Evolutionary conservation across 371 early-diverging fungal genomes (phyloP).

Genomic region (Haplosporangium sp.): DNA sequence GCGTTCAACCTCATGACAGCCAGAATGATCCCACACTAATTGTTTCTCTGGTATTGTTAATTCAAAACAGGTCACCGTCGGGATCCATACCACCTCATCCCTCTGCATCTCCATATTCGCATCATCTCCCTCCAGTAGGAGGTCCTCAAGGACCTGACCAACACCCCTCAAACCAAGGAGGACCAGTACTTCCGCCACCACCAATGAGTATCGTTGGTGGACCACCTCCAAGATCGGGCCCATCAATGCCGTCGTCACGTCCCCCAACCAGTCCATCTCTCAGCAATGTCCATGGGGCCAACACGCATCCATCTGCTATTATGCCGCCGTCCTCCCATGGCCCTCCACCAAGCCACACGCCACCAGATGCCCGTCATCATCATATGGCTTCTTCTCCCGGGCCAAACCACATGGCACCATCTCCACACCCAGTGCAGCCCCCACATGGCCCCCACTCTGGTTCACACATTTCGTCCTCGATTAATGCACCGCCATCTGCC

Average conservation of each 20-base stretch:
- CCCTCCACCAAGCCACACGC: slow-evolving; percentile 44
- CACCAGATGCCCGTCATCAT: slow-evolving; percentile 44
- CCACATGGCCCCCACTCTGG: slow-evolving; percentile 42
- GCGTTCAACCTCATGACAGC: neutral
- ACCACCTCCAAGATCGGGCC: slow-evolving; percentile 47
- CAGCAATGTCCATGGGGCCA: slow-evolving; percentile 34
- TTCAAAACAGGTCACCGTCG: slow-evolving; percentile 41
- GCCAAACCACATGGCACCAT: slow-evolving; percentile 44
- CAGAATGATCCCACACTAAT: slow-evolving; percentile 1
- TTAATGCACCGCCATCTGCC: slow-evolving; percentile 43
- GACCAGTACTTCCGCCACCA: slow-evolving; percentile 51
- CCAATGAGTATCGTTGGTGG: slow-evolving; percentile 44
- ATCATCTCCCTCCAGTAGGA: slow-evolving; percentile 55
- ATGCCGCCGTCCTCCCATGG: slow-evolving; percentile 55
- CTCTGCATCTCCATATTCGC: slow-evolving; percentile 46
- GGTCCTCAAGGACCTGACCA: slow-evolving; percentile 53
- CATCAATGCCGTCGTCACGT: slow-evolving; percentile 50
- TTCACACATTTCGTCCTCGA: slow-evolving; percentile 42
- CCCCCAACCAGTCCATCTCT: slow-evolving; percentile 51
- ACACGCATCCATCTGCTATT: slow-evolving; percentile 47
- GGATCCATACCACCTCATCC: slow-evolving; percentile 56
- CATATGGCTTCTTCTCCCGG: slow-evolving; percentile 55
- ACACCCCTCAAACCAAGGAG: slow-evolving; percentile 42
- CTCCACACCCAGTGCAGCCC: slow-evolving; percentile 47
- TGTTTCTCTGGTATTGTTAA: neutral